Evolutionary conservation across 208 protist genomes (phyloP).

Genomic region (Sergeia podlipaevii): DNA sequence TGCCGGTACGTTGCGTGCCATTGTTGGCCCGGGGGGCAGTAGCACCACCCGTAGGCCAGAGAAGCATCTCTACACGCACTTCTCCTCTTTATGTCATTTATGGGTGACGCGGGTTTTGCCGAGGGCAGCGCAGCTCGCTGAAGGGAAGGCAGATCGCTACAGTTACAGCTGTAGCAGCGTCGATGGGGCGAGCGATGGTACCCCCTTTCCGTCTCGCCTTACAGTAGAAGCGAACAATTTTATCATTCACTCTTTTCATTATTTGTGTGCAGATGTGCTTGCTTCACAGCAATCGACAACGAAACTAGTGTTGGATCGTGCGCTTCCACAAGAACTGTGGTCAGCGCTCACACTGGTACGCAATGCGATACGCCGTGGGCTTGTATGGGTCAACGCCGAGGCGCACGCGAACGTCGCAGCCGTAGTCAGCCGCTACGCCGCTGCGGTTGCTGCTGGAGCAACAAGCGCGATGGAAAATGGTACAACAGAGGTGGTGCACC

Average conservation of each 20-base stretch:
- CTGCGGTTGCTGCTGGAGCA: no score
- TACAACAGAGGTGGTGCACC: not conserved
- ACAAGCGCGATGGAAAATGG: not conserved
- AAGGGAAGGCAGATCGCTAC: conserved; percentile 12
- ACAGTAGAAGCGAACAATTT: conserved; percentile 59
- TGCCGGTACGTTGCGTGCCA: conserved; percentile 43
- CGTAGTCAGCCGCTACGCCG: no score
- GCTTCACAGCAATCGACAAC: not conserved
- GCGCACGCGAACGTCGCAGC: not conserved
- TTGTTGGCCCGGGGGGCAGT: conserved; percentile 3
- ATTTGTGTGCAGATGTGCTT: conserved; percentile 49
- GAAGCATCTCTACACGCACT: conserved; percentile 44
- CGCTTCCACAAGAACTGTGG: conserved; percentile 53
- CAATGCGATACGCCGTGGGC: conserved; percentile 46
- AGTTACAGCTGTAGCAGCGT: not conserved
- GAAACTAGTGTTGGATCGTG: conserved; percentile 48
- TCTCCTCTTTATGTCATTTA: conserved; percentile 25
- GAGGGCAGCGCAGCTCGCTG: conserved; percentile 28
- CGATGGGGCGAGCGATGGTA: not conserved
- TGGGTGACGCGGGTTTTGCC: conserved; percentile 38
- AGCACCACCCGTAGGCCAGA: conserved; percentile 18
- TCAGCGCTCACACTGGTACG: conserved; percentile 28
- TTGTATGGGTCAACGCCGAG: conserved; percentile 36
- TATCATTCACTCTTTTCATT: conserved; percentile 53
- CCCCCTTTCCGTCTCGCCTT: conserved; percentile 34